Percentiles rank a stretch among this genome's conserved stretches.
Conservation (phyloP, 208 protist species). For the Trypanosoma conorhini region DNA sequence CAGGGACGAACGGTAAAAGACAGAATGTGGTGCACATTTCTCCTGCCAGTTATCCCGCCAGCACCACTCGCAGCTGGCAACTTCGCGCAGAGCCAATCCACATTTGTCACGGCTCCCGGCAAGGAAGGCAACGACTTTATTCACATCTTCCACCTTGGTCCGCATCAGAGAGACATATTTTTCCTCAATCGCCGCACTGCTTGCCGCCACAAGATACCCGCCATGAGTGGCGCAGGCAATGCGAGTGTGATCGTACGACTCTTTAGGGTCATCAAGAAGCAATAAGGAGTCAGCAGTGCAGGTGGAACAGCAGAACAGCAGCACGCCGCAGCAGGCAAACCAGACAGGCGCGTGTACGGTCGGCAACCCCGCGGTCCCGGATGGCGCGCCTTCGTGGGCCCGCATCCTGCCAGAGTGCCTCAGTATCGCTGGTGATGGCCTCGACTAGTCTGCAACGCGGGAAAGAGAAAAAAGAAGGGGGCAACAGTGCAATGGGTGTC, state of each 20-base stretch:
- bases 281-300: slow-evolving; percentile 7
- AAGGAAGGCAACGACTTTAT: neutral
- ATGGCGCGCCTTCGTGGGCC: neutral
- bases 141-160: neutral
- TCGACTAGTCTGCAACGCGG: neutral
- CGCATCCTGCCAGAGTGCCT: neutral
- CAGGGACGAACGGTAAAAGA: slow-evolving; percentile 5
- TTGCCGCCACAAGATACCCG: slow-evolving; percentile 5
- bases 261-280: neutral
- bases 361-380: neutral
- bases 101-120: slow-evolving; percentile 5
- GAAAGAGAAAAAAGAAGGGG: slow-evolving; percentile 9
- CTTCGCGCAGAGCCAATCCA: neutral
- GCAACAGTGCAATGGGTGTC: neutral
- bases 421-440: neutral
- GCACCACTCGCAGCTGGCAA: slow-evolving; percentile 10
- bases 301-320: neutral
- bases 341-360: neutral
- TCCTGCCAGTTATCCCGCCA: neutral
- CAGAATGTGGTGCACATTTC: neutral
- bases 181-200: neutral
- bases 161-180: neutral
- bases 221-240: neutral
- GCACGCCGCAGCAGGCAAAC: neutral
- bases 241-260: neutral